Evolutionary conservation across 306 rosid species (phyloP).

Genomic region (Vicia villosa): DNA sequence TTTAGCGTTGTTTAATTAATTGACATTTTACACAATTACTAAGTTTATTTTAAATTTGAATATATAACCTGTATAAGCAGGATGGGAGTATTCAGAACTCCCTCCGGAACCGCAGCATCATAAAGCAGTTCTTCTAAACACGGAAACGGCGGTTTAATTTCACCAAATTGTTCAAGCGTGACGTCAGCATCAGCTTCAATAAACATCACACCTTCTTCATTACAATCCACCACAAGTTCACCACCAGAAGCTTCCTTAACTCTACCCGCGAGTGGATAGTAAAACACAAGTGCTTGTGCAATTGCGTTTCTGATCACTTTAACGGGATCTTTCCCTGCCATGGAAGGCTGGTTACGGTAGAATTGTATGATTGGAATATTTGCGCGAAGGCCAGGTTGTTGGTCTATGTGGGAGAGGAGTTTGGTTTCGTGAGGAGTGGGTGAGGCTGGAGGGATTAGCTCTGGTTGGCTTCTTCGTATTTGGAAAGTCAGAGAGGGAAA

Average conservation of each 20-base stretch:
- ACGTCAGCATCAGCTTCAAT: no score
- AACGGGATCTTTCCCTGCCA: slow-evolving; percentile 36
- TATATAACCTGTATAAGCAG: slow-evolving; percentile 48
- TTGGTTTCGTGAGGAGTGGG: slow-evolving; percentile 25
- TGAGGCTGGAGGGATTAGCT: slow-evolving; percentile 20
- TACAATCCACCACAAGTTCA: slow-evolving; percentile 45
- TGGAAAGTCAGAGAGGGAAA: no score
- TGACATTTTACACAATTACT: no score
- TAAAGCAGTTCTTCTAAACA: slow-evolving; percentile 47
- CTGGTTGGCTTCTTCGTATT: not conserved
- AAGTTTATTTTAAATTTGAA: no score
- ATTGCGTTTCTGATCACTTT: slow-evolving; percentile 27
- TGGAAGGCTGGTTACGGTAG: not conserved
- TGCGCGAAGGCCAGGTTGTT: not conserved
- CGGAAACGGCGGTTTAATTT: slow-evolving; percentile 48
- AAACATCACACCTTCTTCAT: slow-evolving; percentile 49
- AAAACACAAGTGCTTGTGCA: slow-evolving; percentile 18
- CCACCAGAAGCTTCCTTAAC: slow-evolving; percentile 16
- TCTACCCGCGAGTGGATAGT: slow-evolving; percentile 27
- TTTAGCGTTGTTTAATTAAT: no score
- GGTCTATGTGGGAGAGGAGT: slow-evolving; percentile 17
- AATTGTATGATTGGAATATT: not conserved
- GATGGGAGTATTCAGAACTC: slow-evolving; percentile 37
- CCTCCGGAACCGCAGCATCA: slow-evolving; percentile 42
- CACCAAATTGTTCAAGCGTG: slow-evolving; percentile 42